A percentile compares a stretch with the other conserved stretches of the same genome.
Conservation (phyloP, 164 flowering plant genomes). For the Nelumbo lutea region DNA sequence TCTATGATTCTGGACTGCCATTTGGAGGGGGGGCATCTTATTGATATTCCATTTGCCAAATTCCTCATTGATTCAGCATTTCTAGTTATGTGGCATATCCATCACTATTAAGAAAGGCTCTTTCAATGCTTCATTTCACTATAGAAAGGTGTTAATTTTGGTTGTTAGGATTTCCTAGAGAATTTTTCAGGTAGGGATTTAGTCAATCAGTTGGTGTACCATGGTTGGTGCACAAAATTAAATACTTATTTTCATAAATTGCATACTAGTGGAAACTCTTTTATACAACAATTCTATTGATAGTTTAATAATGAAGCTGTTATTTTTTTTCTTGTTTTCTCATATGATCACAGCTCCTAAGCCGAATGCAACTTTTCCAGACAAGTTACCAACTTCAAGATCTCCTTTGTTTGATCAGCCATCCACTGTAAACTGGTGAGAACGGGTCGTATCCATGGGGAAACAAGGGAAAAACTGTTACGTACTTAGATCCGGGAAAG, state of each 20-base stretch:
- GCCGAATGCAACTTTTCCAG: slow-evolving; percentile 57
- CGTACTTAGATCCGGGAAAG: no score
- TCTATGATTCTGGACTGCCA: not conserved
- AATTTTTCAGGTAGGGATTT: no score
- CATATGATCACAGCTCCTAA: slow-evolving; percentile 62
- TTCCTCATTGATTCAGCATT: not conserved
- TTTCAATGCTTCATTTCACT: not conserved
- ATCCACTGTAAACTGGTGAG: no score
- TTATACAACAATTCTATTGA: not conserved
- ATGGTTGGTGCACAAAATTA: no score
- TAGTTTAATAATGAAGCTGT: not conserved
- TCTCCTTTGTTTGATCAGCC: slow-evolving; percentile 54
- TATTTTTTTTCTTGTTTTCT: not conserved
- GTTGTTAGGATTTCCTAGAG: not conserved
- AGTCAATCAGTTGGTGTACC: no score
- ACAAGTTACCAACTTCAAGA: slow-evolving; percentile 54
- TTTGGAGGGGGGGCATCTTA: not conserved
- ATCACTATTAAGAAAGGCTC: not conserved
- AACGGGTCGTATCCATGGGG: no score
- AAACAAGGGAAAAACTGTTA: no score
- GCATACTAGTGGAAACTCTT: no score
- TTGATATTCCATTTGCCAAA: not conserved
- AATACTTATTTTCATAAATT: no score
- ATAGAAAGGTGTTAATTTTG: not conserved
- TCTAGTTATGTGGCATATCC: not conserved